These are phyloP conservation scores for Solanum rostratum DNA, from an alignment of 257 asterid species.

Conservation along the genomic window DNA sequence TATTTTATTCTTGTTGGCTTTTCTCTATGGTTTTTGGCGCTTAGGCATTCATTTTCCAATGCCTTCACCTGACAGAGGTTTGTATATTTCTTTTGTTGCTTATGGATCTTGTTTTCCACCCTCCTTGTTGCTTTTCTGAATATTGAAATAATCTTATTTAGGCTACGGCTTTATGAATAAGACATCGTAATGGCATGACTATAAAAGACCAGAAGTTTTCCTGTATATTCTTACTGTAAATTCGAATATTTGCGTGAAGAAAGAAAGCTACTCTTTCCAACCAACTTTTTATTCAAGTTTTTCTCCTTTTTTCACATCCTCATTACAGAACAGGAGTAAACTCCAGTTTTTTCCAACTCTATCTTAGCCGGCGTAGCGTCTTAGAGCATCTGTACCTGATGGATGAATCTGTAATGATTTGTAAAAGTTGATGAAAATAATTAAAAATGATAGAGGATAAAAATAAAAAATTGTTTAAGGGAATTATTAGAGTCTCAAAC, in stretches of 20 bases:
- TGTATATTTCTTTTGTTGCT: background rate
- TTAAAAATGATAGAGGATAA: background rate
- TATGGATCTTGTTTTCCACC: background rate
- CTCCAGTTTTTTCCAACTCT: background rate
- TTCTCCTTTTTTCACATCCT: background rate
- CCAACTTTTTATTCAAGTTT: background rate
- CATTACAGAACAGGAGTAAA: background rate
- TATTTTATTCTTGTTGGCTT: conserved; percentile 57
- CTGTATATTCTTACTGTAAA: background rate
- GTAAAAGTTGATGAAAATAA: background rate
- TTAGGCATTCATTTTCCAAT: conserved; percentile 98
- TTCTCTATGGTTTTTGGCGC: conserved; percentile 97
- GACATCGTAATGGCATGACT: background rate
- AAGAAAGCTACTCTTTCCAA: background rate
- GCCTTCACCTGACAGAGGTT: conserved; percentile 99
- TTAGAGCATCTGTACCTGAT: background rate
- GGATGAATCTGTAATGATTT: background rate
- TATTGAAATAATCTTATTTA: background rate
- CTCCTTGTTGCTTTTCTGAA: background rate
- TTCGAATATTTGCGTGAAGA: background rate
- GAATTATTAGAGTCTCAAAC: background rate
- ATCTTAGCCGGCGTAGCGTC: background rate
- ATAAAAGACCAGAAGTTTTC: background rate
- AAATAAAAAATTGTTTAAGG: background rate
- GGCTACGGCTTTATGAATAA: background rate